Evolutionary conservation across 768 basidiomycete species (phyloP).

Genomic region (Xerocomus potaroensis): DNA sequence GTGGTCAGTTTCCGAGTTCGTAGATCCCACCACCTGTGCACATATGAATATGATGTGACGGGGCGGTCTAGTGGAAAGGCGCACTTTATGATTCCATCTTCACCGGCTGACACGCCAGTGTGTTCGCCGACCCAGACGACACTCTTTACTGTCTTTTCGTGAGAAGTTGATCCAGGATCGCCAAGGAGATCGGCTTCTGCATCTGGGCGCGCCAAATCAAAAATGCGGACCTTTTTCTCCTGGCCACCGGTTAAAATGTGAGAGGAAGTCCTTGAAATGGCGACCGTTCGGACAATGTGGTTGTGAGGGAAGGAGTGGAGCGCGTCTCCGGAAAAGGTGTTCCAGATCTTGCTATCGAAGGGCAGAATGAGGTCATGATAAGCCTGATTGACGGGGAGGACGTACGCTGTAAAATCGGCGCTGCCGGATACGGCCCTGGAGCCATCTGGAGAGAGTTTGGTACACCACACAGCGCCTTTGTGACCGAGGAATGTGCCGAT

Average conservation of each 20-base stretch:
- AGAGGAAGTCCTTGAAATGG: slow-evolving; percentile 65
- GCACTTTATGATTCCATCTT: slow-evolving; percentile 89
- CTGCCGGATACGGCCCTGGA: slow-evolving; percentile 88
- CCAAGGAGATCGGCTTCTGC: slow-evolving; percentile 80
- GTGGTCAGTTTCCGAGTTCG: slow-evolving; percentile 71
- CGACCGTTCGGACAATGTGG: slow-evolving; percentile 96
- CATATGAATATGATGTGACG: slow-evolving; percentile 10
- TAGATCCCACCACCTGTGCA: slow-evolving; percentile 91
- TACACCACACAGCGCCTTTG: slow-evolving; percentile 96
- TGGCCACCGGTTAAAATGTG: slow-evolving; percentile 89
- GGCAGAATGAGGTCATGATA: slow-evolving; percentile 9
- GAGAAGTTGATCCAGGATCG: slow-evolving; percentile 57
- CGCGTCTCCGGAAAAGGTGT: slow-evolving; percentile 82
- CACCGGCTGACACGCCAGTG: slow-evolving; percentile 84
- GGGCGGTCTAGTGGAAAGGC: neutral
- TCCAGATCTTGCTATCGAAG: slow-evolving; percentile 83
- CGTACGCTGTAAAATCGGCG: slow-evolving; percentile 97
- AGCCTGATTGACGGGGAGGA: slow-evolving; percentile 4
- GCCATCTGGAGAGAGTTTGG: slow-evolving; percentile 83
- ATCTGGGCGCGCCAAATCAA: slow-evolving; percentile 83
- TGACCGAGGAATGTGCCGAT: slow-evolving; percentile 89
- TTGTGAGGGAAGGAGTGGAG: slow-evolving; percentile 97
- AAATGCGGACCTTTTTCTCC: slow-evolving; percentile 96
- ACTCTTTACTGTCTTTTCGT: slow-evolving; percentile 88
- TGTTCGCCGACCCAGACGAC: slow-evolving; percentile 91